phyloP scores from a whole-genome alignment of 495 filamentous ascomycete species.

The Hyaloscypha variabilis region DNA sequence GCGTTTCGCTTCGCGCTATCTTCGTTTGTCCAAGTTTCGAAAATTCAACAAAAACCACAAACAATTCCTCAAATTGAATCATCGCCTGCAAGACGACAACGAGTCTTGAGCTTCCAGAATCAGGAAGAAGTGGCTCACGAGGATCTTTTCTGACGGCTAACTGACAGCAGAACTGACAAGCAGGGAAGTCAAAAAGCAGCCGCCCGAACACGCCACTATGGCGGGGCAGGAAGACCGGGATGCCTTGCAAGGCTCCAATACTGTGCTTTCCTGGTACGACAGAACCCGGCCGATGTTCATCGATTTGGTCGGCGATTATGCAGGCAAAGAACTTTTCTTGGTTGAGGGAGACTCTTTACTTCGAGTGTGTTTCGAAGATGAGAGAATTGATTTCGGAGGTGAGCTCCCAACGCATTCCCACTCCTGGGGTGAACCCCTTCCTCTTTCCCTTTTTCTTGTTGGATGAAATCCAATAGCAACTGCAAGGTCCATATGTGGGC shows the following conservation, averaged over 20 bases:
- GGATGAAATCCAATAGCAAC: background rate
- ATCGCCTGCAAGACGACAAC: conserved; percentile 1
- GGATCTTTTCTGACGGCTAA: conserved; percentile 11
- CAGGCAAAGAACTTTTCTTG: conserved; percentile 70
- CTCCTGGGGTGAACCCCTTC: background rate
- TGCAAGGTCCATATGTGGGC: no score
- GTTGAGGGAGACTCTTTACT: conserved; percentile 76
- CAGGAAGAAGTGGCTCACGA: background rate
- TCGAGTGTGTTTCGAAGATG: conserved; percentile 58
- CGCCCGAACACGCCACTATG: conserved; percentile 21
- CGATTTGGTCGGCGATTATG: conserved; percentile 74
- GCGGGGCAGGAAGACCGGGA: conserved; percentile 22
- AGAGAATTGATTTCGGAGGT: conserved; percentile 62
- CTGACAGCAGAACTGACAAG: conserved; percentile 4
- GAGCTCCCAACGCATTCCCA: background rate
- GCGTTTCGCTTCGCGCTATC: background rate
- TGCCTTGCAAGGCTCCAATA: conserved; percentile 9
- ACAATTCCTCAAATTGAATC: conserved; percentile 19
- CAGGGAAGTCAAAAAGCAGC: conserved; percentile 1
- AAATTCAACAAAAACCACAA: conserved; percentile 20
- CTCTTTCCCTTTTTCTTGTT: background rate
- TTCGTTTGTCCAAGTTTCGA: conserved; percentile 11
- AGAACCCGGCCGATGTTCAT: conserved; percentile 37
- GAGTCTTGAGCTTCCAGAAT: background rate
- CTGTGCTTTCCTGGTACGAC: conserved; percentile 30